Evolutionary conservation across 2,329 filamentous ascomycete species (phyloP).

Genomic region (Xylariaceae sp.): DNA sequence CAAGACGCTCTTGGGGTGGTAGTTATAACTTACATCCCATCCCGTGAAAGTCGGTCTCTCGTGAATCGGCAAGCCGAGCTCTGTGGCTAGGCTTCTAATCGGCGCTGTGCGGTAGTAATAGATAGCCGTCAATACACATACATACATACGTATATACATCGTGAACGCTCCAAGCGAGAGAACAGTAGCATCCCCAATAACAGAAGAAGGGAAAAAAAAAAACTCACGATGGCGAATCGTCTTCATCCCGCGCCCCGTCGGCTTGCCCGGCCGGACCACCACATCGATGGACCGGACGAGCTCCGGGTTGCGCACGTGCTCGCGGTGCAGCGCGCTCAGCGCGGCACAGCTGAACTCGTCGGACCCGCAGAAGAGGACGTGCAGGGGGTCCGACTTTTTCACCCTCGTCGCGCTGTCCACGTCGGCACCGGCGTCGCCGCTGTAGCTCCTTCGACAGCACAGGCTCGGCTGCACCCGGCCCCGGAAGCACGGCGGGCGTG

Average conservation of each 20-base stretch:
- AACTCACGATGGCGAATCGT: conserved; percentile 63
- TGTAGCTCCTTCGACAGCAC: conserved; percentile 6
- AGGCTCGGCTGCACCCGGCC: not conserved
- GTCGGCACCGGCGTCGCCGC: not conserved
- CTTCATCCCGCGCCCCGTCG: conserved; percentile 74
- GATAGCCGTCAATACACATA: not conserved
- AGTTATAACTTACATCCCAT: conserved; percentile 67
- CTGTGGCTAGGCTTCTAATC: conserved; percentile 65
- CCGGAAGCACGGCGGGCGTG: not conserved
- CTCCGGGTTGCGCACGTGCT: conserved; percentile 54
- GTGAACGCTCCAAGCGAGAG: no score
- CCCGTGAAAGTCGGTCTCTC: conserved; percentile 79
- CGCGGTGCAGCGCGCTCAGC: conserved; percentile 67
- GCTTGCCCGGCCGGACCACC: conserved; percentile 78
- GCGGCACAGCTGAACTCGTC: conserved; percentile 86
- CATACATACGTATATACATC: not conserved
- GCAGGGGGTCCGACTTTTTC: conserved; percentile 61
- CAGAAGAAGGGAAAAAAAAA: not conserved
- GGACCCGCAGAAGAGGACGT: conserved; percentile 92
- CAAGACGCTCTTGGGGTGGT: not conserved
- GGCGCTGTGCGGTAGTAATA: conserved; percentile 59
- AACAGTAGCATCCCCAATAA: no score
- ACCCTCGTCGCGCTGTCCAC: not conserved
- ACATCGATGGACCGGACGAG: conserved; percentile 81
- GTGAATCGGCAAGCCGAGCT: conserved; percentile 69